phyloP scores from a whole-genome alignment of 345 rosid genomes.

The Raphanus sativus region DNA sequence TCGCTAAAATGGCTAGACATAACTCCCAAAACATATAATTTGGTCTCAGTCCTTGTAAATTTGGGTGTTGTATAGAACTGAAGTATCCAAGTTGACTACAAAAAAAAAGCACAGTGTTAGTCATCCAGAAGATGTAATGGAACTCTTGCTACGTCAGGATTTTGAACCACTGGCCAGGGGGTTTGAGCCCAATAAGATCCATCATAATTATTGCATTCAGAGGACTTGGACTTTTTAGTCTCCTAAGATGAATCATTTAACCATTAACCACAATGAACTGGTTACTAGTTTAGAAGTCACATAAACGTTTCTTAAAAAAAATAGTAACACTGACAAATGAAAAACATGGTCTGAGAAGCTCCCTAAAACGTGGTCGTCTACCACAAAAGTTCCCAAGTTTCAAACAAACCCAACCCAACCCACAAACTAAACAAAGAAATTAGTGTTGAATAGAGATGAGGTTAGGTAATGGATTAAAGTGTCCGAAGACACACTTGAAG shows the following conservation, averaged over 20 bases:
- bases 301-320: not conserved
- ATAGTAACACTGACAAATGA: not conserved
- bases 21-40: not conserved
- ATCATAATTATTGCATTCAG: not conserved
- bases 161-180: not conserved
- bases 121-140: not conserved
- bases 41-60: not conserved
- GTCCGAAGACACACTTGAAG: conserved; percentile 28
- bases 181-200: not conserved
- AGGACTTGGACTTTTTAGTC: not conserved
- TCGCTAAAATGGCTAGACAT: not conserved
- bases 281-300: not conserved
- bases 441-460: conserved; percentile 34
- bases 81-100: not conserved
- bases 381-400: not conserved
- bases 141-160: not conserved
- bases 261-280: not conserved
- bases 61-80: not conserved
- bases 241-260: not conserved
- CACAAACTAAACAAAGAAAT: conserved; percentile 21
- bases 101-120: not conserved
- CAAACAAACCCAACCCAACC: conserved; percentile 31
- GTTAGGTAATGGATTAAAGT: conserved; percentile 39
- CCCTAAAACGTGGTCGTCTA: not conserved
- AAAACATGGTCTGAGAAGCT: not conserved